Evolutionary conservation across 352 stramenopile genomes (phyloP).

Genomic region (Phytopythium delawarense): DNA sequence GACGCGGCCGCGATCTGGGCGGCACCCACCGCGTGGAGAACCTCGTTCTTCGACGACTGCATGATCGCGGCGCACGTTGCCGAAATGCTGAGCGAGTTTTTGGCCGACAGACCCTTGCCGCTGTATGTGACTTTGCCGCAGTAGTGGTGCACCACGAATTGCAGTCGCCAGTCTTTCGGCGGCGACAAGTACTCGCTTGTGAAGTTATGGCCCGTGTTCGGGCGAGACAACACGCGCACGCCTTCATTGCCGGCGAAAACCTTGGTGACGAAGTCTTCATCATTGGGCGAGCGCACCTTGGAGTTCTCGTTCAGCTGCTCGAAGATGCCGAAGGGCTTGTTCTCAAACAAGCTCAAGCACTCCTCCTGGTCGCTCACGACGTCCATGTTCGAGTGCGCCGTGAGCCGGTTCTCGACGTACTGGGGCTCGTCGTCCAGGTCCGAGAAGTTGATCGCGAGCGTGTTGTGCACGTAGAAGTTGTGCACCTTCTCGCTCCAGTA

Average conservation of each 20-base stretch:
- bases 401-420: conserved; percentile 58
- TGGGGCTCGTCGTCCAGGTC: conserved; percentile 60
- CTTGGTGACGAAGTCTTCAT: conserved; percentile 80
- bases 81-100: conserved; percentile 75
- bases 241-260: conserved; percentile 71
- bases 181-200: conserved; percentile 64
- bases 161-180: conserved; percentile 69
- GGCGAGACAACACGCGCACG: conserved; percentile 38
- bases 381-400: conserved; percentile 47
- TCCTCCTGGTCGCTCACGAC: conserved; percentile 53
- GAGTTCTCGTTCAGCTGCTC: conserved; percentile 62
- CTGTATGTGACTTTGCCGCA: conserved; percentile 73
- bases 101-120: conserved; percentile 57
- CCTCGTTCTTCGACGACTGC: conserved; percentile 78
- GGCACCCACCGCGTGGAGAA: conserved; percentile 62
- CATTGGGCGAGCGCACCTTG: conserved; percentile 56
- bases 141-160: conserved; percentile 76
- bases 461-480: conserved; percentile 79
- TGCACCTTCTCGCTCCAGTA: conserved; percentile 87
- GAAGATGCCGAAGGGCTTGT: conserved; percentile 71
- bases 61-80: conserved; percentile 79
- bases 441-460: conserved; percentile 51
- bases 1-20: conserved; percentile 60
- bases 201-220: conserved; percentile 51
- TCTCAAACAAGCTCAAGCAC: conserved; percentile 69